A percentile compares a stretch with the other conserved stretches of the same genome.
Conservation (phyloP, 257 asterid genomes). For the Lycium ferocissimum region DNA sequence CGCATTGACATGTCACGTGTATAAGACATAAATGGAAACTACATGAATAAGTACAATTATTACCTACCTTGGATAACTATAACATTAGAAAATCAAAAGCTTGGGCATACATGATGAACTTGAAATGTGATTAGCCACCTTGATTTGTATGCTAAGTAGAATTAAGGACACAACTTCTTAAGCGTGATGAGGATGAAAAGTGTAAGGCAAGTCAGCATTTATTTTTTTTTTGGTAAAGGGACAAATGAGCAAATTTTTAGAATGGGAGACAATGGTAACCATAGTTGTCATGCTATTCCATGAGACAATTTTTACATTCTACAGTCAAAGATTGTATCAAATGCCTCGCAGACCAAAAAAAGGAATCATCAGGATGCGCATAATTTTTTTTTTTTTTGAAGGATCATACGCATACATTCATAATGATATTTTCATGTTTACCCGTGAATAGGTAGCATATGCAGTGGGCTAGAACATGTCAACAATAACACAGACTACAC, state of each 20-base stretch:
- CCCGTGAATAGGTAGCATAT: not conserved
- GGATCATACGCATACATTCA: not conserved
- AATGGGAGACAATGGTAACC: not conserved
- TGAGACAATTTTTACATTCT: not conserved
- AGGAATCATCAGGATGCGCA: not conserved
- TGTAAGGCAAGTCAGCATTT: not conserved
- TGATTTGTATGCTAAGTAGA: not conserved
- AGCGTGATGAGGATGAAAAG: not conserved
- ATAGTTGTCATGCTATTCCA: not conserved
- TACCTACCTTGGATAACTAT: not conserved
- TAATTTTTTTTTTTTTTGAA: not conserved
- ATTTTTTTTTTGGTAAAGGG: not conserved
- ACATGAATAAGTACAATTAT: not conserved
- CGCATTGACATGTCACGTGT: not conserved
- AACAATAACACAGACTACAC: not conserved
- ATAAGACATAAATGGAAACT: not conserved
- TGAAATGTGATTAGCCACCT: not conserved
- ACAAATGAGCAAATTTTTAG: conserved; percentile 6
- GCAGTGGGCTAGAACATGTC: not conserved
- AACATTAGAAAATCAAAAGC: not conserved
- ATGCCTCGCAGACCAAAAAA: not conserved
- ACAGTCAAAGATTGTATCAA: not conserved
- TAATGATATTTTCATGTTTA: conserved; percentile 25
- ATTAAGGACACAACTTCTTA: not conserved
- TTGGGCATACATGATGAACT: not conserved